These are phyloP conservation scores for Solanum microdontum DNA, from an alignment of 257 asterid species.

Conservation along the genomic window DNA sequence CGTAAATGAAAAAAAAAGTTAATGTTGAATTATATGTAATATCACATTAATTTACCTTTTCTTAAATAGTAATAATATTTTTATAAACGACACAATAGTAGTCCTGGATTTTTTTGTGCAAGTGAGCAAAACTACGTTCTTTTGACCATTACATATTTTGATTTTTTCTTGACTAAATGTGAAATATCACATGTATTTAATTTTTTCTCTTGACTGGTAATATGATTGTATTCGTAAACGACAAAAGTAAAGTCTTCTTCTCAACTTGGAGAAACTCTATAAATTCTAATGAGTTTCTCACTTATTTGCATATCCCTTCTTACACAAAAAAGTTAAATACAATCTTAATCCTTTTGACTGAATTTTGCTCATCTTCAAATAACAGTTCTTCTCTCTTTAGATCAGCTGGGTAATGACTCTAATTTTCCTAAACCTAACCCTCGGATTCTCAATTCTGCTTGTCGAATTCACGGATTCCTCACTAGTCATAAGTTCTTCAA, in stretches of 20 bases:
- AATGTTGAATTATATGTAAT: too few species aligned
- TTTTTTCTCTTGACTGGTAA: too few species aligned
- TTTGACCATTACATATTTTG: neutral
- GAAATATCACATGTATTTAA: neutral
- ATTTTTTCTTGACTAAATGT: neutral
- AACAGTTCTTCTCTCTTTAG: neutral
- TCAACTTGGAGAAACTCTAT: neutral
- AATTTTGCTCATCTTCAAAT: neutral
- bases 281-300: neutral
- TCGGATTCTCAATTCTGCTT: neutral
- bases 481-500: conserved; percentile 21
- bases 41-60: neutral
- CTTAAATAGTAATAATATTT: neutral
- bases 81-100: neutral
- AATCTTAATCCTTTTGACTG: neutral
- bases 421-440: neutral
- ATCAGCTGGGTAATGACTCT: neutral
- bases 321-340: neutral
- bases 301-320: neutral
- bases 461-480: neutral
- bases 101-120: neutral
- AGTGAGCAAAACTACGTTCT: neutral
- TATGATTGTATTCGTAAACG: neutral
- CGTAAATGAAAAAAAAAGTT: too few species aligned
- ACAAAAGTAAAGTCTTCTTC: neutral